Base-by-base conservation (phyloP, 1,284 basidiomycete genomes). In the Cerioporus squamosus region DNA sequence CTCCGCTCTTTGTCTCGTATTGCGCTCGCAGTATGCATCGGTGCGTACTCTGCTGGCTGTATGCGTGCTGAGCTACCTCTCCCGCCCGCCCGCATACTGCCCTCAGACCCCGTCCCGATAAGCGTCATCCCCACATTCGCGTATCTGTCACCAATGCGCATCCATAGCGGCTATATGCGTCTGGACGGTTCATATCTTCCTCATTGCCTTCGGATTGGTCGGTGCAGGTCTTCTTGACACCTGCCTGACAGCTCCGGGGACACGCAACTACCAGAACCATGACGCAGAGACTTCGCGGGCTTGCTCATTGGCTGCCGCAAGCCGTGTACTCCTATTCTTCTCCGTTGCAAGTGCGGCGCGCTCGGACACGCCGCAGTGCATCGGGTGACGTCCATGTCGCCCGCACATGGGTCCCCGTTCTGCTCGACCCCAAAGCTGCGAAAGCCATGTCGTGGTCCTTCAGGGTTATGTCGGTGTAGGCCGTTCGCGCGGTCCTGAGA, bases 61-160 rank as follows among this genome's bases (percentile, higher is more conserved):
- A 18, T 42, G 40, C n/a, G 40, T 12, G 22, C 24, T 36, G 2
- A 33, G 44, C 39, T 15, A 12, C 33, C 33, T 36, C 33, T 36
- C n/a, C n/a, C n/a, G 33, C 33, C 33, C 33, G 3, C 33, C n/a
- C 33, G 33, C 33, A 12, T 36, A 36, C 43, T 24, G 44, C 40
- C 29, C 48, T 18, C 33, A 36, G 53, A 51, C 29, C 51, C 22
- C 40, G 24, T 31, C 39, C 44, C 59, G 59, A 61, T 63, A 63
- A 54, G 55, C 55, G 24, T 51, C 29, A 24, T 24, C 6, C 29
- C 38, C n/a, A 3, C 15, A 9, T 39, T 24, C 36, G 31, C 31
- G 39, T 17, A 38, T 40, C 33, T 59, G 51, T 58, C 57, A 38
- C 22, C 22, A 36, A 6, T 49, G 24, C 52, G 52, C 52, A 40